Evolutionary conservation across 108 stramenopile species (phyloP).

Genomic region (Tribonema minus): DNA sequence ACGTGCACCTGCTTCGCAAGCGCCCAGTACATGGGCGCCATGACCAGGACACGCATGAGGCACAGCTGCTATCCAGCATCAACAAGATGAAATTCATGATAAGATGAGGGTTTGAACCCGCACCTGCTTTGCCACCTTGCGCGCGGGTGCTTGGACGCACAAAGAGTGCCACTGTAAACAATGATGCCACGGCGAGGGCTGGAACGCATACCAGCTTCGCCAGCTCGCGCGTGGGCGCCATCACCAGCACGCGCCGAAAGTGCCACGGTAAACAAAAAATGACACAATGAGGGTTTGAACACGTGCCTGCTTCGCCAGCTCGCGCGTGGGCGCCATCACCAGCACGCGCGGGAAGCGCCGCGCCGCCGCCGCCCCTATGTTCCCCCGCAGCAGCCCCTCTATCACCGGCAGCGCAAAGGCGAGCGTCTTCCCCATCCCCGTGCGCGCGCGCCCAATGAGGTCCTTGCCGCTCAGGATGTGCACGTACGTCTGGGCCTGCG

Average conservation of each 20-base stretch:
- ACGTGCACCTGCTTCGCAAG: slow-evolving; percentile 77
- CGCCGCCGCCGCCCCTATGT: slow-evolving; percentile 5
- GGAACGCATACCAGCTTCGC: slow-evolving; percentile 69
- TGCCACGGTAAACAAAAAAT: neutral
- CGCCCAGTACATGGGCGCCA: slow-evolving; percentile 93
- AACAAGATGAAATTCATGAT: neutral
- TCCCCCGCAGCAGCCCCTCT: slow-evolving; percentile 59
- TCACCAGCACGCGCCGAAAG: slow-evolving; percentile 81
- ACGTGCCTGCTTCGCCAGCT: slow-evolving; percentile 84
- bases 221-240: slow-evolving; percentile 96
- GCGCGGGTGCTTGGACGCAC: slow-evolving; percentile 89
- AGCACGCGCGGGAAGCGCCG: slow-evolving; percentile 75
- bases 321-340: slow-evolving; percentile 94
- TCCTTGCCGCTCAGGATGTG: slow-evolving; percentile 81
- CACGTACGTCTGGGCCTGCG: slow-evolving; percentile 74
- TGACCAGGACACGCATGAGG: too few species aligned
- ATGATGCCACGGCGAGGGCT: neutral
- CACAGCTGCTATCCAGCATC: too few species aligned
- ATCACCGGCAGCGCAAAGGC: slow-evolving; percentile 94
- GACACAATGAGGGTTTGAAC: neutral
- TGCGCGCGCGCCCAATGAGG: slow-evolving; percentile 91
- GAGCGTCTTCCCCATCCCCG: slow-evolving; percentile 98
- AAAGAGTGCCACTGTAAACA: too few species aligned
- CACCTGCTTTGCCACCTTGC: slow-evolving; percentile 91
- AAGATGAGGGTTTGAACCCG: neutral